Conservation (phyloP, 2,329 filamentous ascomycete genomes). For the Albifimbria verrucaria region DNA sequence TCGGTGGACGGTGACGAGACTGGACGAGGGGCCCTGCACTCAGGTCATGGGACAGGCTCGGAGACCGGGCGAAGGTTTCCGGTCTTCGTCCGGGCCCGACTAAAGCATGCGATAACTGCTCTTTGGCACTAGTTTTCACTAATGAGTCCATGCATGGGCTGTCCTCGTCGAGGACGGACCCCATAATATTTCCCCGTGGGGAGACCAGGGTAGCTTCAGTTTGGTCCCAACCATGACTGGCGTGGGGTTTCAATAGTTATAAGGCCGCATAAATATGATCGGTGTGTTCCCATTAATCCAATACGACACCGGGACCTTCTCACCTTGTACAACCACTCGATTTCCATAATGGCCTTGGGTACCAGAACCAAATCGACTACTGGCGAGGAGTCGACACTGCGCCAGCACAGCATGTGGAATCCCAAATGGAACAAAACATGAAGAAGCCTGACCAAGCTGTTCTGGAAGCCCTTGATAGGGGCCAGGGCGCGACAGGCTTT, state of each 20-base stretch:
- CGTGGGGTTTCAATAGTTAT: neutral
- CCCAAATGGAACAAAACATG: neutral
- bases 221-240: neutral
- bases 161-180: neutral
- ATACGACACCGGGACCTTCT: neutral
- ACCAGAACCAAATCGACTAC: neutral
- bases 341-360: neutral
- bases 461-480: constrained; percentile 16
- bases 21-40: neutral
- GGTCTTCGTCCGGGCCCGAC: neutral
- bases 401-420: neutral
- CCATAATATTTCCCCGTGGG: neutral
- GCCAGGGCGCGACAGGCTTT: constrained; percentile 22
- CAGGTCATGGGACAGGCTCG: neutral
- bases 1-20: neutral
- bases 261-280: neutral
- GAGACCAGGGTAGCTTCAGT: neutral
- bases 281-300: neutral
- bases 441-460: neutral
- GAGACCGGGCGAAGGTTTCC: neutral
- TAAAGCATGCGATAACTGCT: neutral
- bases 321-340: neutral
- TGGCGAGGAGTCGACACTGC: neutral
- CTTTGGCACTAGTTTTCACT: neutral
- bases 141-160: neutral